Base-by-base conservation (phyloP, 108 stramenopile genomes). In the Thalassiosira profunda region DNA sequence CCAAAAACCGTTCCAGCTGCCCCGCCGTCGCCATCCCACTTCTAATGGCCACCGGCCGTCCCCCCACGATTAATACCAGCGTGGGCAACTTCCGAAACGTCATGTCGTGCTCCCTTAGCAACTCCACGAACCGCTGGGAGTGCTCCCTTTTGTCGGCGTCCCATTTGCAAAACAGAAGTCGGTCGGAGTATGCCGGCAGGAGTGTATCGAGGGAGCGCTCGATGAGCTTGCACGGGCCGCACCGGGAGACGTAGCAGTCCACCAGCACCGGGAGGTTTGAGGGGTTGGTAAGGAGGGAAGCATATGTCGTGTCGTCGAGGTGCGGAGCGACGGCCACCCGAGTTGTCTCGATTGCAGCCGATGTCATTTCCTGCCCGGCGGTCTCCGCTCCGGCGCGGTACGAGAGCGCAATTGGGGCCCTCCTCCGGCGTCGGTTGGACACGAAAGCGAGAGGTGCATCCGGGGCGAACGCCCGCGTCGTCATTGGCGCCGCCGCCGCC, bases 1-100 rank as follows among this genome's bases (percentile, higher is more conserved):
- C 41, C 46, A 63, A 63, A 34, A 48, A 63, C 12, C 37, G 17
- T 12, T 63, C 61, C 2, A 63, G 25, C 14, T 29, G 42, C 20
- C 20, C 7, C n/a, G 9, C 31, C 23, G 42, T 63, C 18, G 18
- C 43, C 61, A 63, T 63, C 1, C 61, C 61, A 48, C 61, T 63
- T 11, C 43, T 63, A 33, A 47, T 24, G 1, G 61, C 61, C 7
- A 36, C 44, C 9, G 61, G 61, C 1, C 29, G 17, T 9, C 61
- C 61, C 18, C 48, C 44, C 23, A 35, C 7, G 34, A 63, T 48
- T 31, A 63, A 47, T 29, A 63, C 31, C 25, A 63, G 25, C 12
- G 61, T 63, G 15, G 61, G 61, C 44, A 63, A 31, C 34, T 63
- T 63, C 2, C 61, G 61, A 63, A 63, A 63, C n/a, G 61, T 63